Conservation (phyloP, 148 eudicot genomes). For the Rhododendron mucronatum region DNA sequence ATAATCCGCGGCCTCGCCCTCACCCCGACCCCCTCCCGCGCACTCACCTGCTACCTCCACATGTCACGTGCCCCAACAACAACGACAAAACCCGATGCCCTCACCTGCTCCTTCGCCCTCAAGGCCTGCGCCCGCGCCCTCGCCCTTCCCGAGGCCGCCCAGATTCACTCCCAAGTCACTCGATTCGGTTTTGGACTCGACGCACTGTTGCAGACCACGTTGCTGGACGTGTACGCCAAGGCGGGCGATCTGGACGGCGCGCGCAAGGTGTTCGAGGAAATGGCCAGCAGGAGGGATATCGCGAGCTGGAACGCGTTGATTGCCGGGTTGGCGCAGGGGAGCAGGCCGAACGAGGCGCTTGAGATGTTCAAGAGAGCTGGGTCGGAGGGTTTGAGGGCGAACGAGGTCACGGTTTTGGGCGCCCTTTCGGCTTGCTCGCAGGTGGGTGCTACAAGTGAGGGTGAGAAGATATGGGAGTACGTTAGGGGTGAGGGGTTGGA, state of each 20-base stretch:
- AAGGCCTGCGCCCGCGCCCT: constrained; percentile 74
- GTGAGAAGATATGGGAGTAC: constrained; percentile 45
- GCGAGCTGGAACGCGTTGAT: constrained; percentile 79
- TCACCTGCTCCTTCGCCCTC: constrained; percentile 74
- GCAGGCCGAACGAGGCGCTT: constrained; percentile 48
- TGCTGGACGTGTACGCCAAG: constrained; percentile 65
- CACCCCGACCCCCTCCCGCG: constrained; percentile 36
- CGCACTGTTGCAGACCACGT: constrained; percentile 53
- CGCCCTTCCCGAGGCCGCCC: constrained; percentile 36
- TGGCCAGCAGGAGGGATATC: constrained; percentile 43
- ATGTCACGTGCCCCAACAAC: constrained; percentile 34
- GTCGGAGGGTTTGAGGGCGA: constrained; percentile 33
- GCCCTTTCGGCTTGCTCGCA: constrained; percentile 78
- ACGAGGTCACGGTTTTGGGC: constrained; percentile 67
- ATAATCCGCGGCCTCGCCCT: constrained; percentile 64
- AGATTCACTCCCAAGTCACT: constrained; percentile 51
- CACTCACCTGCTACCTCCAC: constrained; percentile 34
- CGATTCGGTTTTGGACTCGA: constrained; percentile 48
- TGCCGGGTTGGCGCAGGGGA: constrained; percentile 71
- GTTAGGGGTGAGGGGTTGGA: constrained; percentile 34
- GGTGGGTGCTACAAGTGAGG: constrained; percentile 59
- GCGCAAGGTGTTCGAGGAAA: constrained; percentile 60
- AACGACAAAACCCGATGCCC: constrained; percentile 49
- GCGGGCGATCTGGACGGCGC: constrained; percentile 54
- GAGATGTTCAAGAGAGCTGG: constrained; percentile 38